A percentile compares a stretch with the other conserved stretches of the same genome.
Evolutionary conservation across 805 yeast species (phyloP).

Genomic region (Candida tibetensis): DNA sequence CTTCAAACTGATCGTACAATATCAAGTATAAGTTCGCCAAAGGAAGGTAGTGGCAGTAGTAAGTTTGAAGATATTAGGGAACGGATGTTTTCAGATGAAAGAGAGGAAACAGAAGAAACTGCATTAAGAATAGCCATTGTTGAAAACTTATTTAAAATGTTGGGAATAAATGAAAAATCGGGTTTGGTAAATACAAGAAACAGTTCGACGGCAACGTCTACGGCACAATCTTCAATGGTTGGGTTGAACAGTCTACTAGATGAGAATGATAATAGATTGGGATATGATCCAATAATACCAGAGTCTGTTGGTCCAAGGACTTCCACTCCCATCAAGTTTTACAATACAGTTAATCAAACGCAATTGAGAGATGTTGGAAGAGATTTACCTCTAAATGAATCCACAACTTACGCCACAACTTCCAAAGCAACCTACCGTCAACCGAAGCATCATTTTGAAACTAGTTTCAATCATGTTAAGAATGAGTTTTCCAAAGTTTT

Average conservation of each 20-base stretch:
- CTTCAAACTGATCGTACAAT: not conserved
- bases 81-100: slow-evolving; percentile 49
- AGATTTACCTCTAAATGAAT: not conserved
- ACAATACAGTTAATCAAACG: slow-evolving; percentile 28
- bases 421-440: not conserved
- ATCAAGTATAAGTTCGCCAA: not conserved
- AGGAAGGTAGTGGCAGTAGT: not conserved
- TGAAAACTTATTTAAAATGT: slow-evolving; percentile 63
- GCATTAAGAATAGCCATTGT: slow-evolving; percentile 61
- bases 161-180: slow-evolving; percentile 52
- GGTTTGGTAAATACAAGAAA: slow-evolving; percentile 5
- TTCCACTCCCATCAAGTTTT: slow-evolving; percentile 25
- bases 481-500: slow-evolving; percentile 58
- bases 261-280: slow-evolving; percentile 3
- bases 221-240: slow-evolving; percentile 28
- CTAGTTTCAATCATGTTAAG: slow-evolving; percentile 51
- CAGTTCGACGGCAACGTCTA: slow-evolving; percentile 12
- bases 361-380: slow-evolving; percentile 3
- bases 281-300: slow-evolving; percentile 3
- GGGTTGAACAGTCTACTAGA: slow-evolving; percentile 26
- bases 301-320: not conserved
- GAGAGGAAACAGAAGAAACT: slow-evolving; percentile 69
- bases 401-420: not conserved
- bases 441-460: slow-evolving; percentile 8
- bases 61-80: slow-evolving; percentile 20